Conservation (phyloP, 192 early-diverging fungal species). For the Rhizoclosmatium globosum region DNA sequence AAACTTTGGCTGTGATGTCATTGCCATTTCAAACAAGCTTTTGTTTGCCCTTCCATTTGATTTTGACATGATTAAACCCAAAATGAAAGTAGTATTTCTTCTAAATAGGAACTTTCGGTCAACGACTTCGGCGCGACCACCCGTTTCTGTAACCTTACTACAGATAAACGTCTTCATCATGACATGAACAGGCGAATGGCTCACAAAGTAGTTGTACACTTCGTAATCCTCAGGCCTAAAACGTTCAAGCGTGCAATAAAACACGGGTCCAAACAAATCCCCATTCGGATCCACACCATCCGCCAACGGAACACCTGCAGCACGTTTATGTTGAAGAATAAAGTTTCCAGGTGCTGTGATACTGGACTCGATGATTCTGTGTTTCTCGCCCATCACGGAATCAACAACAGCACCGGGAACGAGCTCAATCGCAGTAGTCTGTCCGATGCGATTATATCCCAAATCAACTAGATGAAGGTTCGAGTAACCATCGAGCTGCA, state of each 20-base stretch:
- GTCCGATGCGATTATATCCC: not conserved
- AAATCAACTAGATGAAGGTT: not conserved
- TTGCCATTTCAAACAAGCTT: not conserved
- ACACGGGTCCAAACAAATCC: not conserved
- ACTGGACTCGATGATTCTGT: not conserved
- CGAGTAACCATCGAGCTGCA: not conserved
- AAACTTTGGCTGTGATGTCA: not conserved
- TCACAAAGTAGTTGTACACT: conserved; percentile 9
- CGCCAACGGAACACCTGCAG: conserved; percentile 10
- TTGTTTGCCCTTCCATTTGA: not conserved
- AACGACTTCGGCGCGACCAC: too few relatives aligned
- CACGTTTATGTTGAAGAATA: conserved; percentile 4
- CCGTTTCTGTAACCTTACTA: too few relatives aligned
- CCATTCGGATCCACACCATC: conserved; percentile 1
- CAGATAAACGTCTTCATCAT: not conserved
- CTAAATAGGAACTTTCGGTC: conserved; percentile 2
- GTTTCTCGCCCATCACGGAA: not conserved
- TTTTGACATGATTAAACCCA: not conserved
- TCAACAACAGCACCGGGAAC: not conserved
- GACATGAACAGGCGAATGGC: not conserved
- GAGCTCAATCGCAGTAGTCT: conserved; percentile 7
- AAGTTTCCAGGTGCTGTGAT: not conserved
- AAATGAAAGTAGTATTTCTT: not conserved
- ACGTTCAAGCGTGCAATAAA: conserved; percentile 6
- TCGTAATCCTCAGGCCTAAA: conserved; percentile 17